phyloP scores from a whole-genome alignment of 805 yeast species.

The Grigorovia transvaalensis region DNA sequence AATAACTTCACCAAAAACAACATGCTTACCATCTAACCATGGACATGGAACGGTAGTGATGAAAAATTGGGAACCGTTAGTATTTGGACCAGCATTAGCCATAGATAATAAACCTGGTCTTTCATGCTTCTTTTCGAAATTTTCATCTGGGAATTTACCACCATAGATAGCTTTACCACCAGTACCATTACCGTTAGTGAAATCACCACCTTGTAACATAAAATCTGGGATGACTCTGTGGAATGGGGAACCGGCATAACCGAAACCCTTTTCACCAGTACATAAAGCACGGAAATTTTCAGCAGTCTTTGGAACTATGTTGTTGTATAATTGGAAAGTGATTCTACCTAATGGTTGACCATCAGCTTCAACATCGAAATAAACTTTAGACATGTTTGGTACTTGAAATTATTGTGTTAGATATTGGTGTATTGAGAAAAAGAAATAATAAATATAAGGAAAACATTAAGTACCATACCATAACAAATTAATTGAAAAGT shows the following conservation, averaged over 20 bases:
- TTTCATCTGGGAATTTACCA: constrained; percentile 64
- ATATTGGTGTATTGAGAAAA: background rate
- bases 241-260: constrained; percentile 84
- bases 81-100: constrained; percentile 98
- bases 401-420: constrained; percentile 1
- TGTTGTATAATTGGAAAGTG: constrained; percentile 79
- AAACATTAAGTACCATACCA: too few species aligned
- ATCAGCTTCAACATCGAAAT: constrained; percentile 73
- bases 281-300: constrained; percentile 91
- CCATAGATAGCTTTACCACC: constrained; percentile 94
- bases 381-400: constrained; percentile 55
- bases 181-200: constrained; percentile 88
- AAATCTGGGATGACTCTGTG: constrained; percentile 96
- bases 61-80: constrained; percentile 97
- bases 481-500: background rate
- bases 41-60: constrained; percentile 82
- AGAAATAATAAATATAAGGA: background rate
- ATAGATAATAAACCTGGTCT: constrained; percentile 79
- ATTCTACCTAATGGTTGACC: constrained; percentile 74
- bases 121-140: constrained; percentile 63
- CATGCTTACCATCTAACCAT: constrained; percentile 91
- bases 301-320: constrained; percentile 89
- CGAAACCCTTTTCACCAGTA: constrained; percentile 95
- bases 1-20: constrained; percentile 84
- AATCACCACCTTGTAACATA: constrained; percentile 98